Percentiles rank a stretch among this genome's conserved stretches.
Conservation (phyloP, 2,329 filamentous ascomycete species). For the Venturia aucupariae region DNA sequence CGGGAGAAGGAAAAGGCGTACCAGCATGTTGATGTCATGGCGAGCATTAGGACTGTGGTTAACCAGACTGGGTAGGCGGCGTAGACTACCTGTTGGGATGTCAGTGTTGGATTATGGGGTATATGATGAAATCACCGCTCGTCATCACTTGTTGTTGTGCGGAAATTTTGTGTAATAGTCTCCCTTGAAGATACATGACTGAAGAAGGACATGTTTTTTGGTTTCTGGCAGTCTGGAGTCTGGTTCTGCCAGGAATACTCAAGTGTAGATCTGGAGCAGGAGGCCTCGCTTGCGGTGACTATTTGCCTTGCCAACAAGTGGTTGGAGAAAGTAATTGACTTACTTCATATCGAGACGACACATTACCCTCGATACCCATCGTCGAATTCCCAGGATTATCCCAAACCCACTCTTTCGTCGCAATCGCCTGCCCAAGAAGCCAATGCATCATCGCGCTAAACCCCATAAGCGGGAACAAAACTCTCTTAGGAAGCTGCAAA, state of each 20-base stretch:
- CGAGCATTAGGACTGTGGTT: slow-evolving; percentile 22
- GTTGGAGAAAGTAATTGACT: background rate
- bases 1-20: slow-evolving; percentile 25
- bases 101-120: background rate
- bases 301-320: background rate
- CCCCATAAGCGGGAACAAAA: slow-evolving; percentile 24
- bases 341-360: background rate
- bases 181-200: too few relatives aligned
- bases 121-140: slow-evolving; percentile 10
- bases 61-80: slow-evolving; percentile 23
- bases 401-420: slow-evolving; percentile 7
- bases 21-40: slow-evolving; percentile 25
- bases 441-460: slow-evolving; percentile 24
- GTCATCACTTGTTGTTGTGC: too few relatives aligned
- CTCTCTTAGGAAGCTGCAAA: slow-evolving; percentile 25
- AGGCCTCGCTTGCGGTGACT: too few relatives aligned
- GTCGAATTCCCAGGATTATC: background rate
- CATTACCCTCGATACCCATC: background rate
- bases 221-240: too few relatives aligned
- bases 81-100: slow-evolving; percentile 19
- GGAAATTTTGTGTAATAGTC: too few relatives aligned
- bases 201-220: too few relatives aligned
- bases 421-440: slow-evolving; percentile 21
- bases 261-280: too few relatives aligned
- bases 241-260: too few relatives aligned